Evolutionary conservation across 2,329 filamentous ascomycete genomes (phyloP), one percentile per base, ranked within the genome.

Genomic region (Herpotrichia juniperi): DNA sequence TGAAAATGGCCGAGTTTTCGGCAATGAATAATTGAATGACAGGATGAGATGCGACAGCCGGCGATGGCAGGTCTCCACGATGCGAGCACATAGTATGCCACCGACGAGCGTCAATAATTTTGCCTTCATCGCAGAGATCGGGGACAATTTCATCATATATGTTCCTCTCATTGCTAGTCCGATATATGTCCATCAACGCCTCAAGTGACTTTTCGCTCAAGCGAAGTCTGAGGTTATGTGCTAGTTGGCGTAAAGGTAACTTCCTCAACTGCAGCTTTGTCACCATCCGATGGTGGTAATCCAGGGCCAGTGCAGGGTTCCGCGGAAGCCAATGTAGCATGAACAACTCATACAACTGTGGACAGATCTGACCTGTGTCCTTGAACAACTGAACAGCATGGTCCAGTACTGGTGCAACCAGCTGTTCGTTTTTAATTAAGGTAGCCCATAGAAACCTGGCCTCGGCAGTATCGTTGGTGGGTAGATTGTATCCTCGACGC

Each of bases 361-460:
- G 59, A 49, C 72, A 72, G 6, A 56, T 54, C 10, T 62, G 48
- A 17, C 76, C 75, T 12, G 73, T 76, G 12, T 59, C 61, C 10
- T 69, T 58, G 51, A 75, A 72, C 11, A 83, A 50, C 2, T 74
- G 59, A 25, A 74, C 58, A 7, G 75, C 78, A 59, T 82, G 75
- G 1, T 67, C 54, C 11, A 76, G 63, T 9, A 81, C 56, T 10
- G 72, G 61, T 5, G 66, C 31, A 2, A 80, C 59, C 2, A 79
- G 57, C 6, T 60, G 34, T 8, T 58, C 50, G 30, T 76, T 52
- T 45, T 71, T 68, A 40, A 82, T 56, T 42, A 83, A 77, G 0
- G 69, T 74, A 0, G 64, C 63, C 81, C 81, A 83, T 6, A 83
- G 54, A 11, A 64, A 65, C 8, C 74, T 65, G 16, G 78, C 76